Conservation (phyloP, 2,329 filamentous ascomycete genomes). For the Ceratocystis papillata region DNA sequence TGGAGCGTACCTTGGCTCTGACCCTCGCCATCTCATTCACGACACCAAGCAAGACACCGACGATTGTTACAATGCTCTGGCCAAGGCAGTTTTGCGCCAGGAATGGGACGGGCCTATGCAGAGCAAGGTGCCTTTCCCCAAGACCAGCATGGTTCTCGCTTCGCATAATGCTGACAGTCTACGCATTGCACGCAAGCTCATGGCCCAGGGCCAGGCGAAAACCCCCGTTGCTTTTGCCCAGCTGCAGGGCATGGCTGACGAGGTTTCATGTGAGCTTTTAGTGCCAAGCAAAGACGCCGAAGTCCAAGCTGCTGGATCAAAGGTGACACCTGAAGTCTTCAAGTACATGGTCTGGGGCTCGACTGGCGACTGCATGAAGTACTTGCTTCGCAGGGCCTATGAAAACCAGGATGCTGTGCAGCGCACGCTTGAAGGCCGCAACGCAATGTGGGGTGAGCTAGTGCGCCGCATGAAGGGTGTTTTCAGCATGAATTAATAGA, state of each 20-base stretch:
- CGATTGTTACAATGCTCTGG: constrained; percentile 59
- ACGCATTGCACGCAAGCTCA: constrained; percentile 42
- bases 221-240: constrained; percentile 46
- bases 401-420: constrained; percentile 64
- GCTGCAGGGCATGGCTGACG: constrained; percentile 91
- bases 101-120: constrained; percentile 44
- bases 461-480: constrained; percentile 42
- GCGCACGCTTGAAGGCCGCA: constrained; percentile 49
- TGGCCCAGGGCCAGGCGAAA: constrained; percentile 37
- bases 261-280: constrained; percentile 60
- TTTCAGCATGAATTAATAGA: constrained; percentile 33
- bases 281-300: constrained; percentile 19
- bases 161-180: constrained; percentile 74
- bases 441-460: constrained; percentile 54
- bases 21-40: constrained; percentile 59
- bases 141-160: constrained; percentile 58
- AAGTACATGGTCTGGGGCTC: constrained; percentile 63
- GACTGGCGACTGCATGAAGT: constrained; percentile 75
- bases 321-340: constrained; percentile 37
- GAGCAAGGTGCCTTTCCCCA: constrained; percentile 41
- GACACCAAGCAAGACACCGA: constrained; percentile 64
- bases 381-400: constrained; percentile 50
- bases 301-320: constrained; percentile 12
- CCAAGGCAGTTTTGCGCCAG: constrained; percentile 54
- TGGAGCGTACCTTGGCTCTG: constrained; percentile 61